phyloP scores from a whole-genome alignment of 2,329 filamentous ascomycete species.

The Amauroascus niger region DNA sequence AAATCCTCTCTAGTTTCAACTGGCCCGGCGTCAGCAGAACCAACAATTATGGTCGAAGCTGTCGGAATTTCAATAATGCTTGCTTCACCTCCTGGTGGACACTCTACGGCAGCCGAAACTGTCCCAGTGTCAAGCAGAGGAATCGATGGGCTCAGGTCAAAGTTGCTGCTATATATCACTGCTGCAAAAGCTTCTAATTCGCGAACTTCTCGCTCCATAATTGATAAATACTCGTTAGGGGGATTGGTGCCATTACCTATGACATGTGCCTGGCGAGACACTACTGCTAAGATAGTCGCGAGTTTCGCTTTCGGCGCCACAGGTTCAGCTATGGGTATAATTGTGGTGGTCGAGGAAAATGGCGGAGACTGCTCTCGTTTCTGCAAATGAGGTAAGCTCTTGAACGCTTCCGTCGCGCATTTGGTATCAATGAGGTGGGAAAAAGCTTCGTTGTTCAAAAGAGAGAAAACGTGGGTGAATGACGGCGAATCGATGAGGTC shows the following conservation, averaged over 20 bases:
- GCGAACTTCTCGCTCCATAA: slow-evolving; percentile 39
- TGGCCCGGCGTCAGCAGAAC: neutral
- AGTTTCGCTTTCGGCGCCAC: slow-evolving; percentile 54
- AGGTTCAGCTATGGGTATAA: slow-evolving; percentile 24
- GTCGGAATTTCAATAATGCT: neutral
- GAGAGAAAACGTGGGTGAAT: slow-evolving; percentile 75
- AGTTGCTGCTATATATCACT: slow-evolving; percentile 42
- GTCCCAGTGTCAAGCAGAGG: neutral
- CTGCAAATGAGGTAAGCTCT: slow-evolving; percentile 36
- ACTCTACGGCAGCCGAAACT: neutral
- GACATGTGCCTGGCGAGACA: slow-evolving; percentile 80
- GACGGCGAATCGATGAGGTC: slow-evolving; percentile 90
- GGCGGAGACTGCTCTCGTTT: slow-evolving; percentile 41
- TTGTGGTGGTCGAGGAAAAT: slow-evolving; percentile 36
- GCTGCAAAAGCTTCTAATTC: slow-evolving; percentile 42
- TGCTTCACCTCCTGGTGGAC: slow-evolving; percentile 6
- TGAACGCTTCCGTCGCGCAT: slow-evolving; percentile 69
- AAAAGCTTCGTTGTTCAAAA: slow-evolving; percentile 80
- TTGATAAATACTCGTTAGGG: slow-evolving; percentile 38
- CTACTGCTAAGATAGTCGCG: slow-evolving; percentile 78
- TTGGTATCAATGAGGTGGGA: slow-evolving; percentile 73
- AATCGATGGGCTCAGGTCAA: slow-evolving; percentile 24
- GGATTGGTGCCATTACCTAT: slow-evolving; percentile 61
- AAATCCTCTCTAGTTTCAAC: neutral
- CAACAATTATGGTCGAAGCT: neutral